Conservation (phyloP, 306 rosid species). For the Potentilla sterilis region DNA sequence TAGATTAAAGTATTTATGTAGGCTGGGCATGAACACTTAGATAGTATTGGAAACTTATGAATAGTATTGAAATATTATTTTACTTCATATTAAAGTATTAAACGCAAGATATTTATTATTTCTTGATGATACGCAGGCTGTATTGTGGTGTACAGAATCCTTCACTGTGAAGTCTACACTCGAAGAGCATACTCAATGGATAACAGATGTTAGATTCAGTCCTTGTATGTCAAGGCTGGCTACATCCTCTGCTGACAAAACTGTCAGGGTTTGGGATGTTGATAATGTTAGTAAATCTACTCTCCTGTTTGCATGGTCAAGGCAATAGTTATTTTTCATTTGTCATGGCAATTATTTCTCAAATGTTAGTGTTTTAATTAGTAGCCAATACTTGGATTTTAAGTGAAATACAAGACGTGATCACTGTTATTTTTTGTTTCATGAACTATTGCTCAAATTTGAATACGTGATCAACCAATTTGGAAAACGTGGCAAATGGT, state of each 20-base stretch:
- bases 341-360: background rate
- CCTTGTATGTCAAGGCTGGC: constrained; percentile 59
- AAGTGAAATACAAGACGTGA: background rate
- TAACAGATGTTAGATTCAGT: constrained; percentile 78
- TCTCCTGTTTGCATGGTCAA: background rate
- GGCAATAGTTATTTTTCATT: background rate
- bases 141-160: constrained; percentile 72
- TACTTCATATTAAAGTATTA: background rate
- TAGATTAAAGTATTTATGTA: constrained; percentile 15
- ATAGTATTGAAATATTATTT: background rate
- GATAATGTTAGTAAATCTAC: constrained; percentile 57
- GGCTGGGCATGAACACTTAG: background rate
- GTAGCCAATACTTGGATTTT: background rate
- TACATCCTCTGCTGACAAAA: constrained; percentile 82
- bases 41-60: constrained; percentile 6
- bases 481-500: background rate
- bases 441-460: background rate
- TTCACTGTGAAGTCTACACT: constrained; percentile 51
- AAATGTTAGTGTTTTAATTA: background rate
- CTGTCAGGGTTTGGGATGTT: constrained; percentile 80
- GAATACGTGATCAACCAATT: background rate
- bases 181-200: constrained; percentile 69
- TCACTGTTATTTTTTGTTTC: background rate
- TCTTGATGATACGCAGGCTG: constrained; percentile 48
- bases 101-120: constrained; percentile 6